Evolutionary conservation across 768 basidiomycete species (phyloP).

Genomic region (Kwoniella mangroviensis): DNA sequence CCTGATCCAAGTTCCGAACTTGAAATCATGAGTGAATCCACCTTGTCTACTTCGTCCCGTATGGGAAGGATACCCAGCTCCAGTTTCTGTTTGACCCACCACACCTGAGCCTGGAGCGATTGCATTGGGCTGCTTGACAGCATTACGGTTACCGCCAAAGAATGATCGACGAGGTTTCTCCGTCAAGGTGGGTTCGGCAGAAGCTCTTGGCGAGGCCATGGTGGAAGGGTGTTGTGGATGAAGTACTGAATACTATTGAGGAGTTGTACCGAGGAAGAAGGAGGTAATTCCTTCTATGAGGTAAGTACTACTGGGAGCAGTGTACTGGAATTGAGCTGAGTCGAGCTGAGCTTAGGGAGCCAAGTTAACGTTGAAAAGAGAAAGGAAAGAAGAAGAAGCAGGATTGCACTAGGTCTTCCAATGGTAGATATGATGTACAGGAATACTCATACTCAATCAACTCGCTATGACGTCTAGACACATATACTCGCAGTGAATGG

Average conservation of each 20-base stretch:
- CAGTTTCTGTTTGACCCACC: neutral
- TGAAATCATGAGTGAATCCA: slow-evolving; percentile 32
- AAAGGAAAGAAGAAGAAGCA: too few species aligned
- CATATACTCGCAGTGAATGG: too few species aligned
- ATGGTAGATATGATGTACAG: too few species aligned
- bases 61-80: slow-evolving; percentile 1
- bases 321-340: too few species aligned
- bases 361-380: too few species aligned
- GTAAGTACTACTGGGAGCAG: too few species aligned
- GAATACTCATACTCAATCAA: too few species aligned
- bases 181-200: slow-evolving; percentile 9
- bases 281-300: neutral
- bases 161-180: slow-evolving; percentile 21
- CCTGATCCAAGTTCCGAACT: slow-evolving; percentile 46
- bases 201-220: slow-evolving; percentile 4
- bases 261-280: neutral
- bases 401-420: too few species aligned
- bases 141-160: slow-evolving; percentile 16
- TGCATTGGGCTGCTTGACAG: slow-evolving; percentile 9
- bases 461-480: too few species aligned
- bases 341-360: too few species aligned
- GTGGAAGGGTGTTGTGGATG: neutral
- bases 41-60: slow-evolving; percentile 2
- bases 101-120: neutral
- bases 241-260: too few species aligned